Evolutionary conservation across 2,329 filamentous ascomycete genomes (phyloP).

Genomic region (Phyllosticta capitalensis): DNA sequence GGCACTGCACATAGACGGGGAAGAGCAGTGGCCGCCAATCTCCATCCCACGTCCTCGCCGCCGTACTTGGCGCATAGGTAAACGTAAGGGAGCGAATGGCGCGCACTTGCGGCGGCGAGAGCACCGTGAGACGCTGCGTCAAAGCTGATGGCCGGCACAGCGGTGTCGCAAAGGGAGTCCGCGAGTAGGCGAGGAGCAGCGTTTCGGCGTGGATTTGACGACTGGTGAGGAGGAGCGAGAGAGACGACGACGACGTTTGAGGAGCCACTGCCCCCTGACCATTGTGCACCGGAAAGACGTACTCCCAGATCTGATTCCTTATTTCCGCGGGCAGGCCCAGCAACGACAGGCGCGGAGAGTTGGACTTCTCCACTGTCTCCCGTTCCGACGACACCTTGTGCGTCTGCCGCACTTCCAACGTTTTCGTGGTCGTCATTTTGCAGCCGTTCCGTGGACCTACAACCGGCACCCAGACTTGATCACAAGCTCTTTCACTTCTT

Average conservation of each 20-base stretch:
- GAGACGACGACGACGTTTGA: not conserved
- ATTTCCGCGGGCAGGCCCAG: constrained; percentile 12
- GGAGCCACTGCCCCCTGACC: too few relatives aligned
- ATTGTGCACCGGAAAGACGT: constrained; percentile 8
- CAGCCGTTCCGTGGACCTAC: too few relatives aligned
- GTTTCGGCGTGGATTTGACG: constrained; percentile 11
- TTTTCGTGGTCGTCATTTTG: not conserved
- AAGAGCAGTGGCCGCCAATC: constrained; percentile 9
- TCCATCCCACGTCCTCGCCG: constrained; percentile 4
- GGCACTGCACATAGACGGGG: constrained; percentile 11
- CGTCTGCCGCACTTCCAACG: not conserved
- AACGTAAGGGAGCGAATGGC: constrained; percentile 6
- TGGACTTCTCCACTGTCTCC: not conserved
- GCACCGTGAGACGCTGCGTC: constrained; percentile 7
- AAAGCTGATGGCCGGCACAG: constrained; percentile 5
- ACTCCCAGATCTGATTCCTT: constrained; percentile 12
- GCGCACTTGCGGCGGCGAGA: constrained; percentile 3
- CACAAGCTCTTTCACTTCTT: not conserved
- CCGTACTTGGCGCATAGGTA: not conserved
- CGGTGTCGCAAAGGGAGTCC: constrained; percentile 9
- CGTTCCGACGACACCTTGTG: not conserved
- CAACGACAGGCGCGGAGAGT: constrained; percentile 2
- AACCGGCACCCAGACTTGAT: too few relatives aligned
- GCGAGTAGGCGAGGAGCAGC: constrained; percentile 8
- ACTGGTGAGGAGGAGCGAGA: constrained; percentile 11